A percentile compares a stretch with the other conserved stretches of the same genome.
phyloP scores from a whole-genome alignment of 768 basidiomycete species.

The Galerina sulciceps region DNA sequence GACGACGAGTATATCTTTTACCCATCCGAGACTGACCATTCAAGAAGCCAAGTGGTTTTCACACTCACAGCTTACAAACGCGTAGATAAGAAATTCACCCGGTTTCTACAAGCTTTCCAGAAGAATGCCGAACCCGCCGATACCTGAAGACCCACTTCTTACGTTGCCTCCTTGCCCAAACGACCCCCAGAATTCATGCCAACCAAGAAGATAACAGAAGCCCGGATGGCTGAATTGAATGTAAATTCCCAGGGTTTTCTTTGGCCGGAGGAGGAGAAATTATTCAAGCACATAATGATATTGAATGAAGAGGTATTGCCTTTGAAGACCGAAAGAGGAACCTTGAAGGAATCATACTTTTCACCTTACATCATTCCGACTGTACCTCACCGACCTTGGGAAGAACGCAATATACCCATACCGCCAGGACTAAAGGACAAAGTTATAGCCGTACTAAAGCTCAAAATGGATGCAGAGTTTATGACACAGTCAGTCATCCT shows the following conservation, averaged over 20 bases:
- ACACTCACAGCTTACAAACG: background rate
- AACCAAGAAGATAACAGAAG: background rate
- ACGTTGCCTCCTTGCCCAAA: background rate
- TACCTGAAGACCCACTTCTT: background rate
- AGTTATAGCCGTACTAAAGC: slow-evolving; percentile 26
- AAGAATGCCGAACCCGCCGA: background rate
- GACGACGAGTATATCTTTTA: no score
- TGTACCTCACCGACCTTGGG: slow-evolving; percentile 34
- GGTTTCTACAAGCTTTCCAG: background rate
- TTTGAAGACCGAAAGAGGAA: background rate
- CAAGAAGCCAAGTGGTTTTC: background rate
- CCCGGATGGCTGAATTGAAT: background rate
- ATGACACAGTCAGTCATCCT: background rate
- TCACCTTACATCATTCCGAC: slow-evolving; percentile 23
- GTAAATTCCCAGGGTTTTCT: background rate
- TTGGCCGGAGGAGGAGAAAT: background rate
- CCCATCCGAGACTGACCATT: no score
- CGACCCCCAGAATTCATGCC: background rate
- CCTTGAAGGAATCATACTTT: slow-evolving; percentile 21
- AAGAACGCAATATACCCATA: slow-evolving; percentile 30
- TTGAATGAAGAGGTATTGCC: background rate
- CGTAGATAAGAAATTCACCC: background rate
- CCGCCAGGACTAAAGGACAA: slow-evolving; percentile 31
- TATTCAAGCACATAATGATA: background rate
- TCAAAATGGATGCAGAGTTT: slow-evolving; percentile 17